Evolutionary conservation across 1,284 basidiomycete genomes (phyloP), one percentile per base, ranked within the genome.

Genomic region (Melampsora occidentalis): DNA sequence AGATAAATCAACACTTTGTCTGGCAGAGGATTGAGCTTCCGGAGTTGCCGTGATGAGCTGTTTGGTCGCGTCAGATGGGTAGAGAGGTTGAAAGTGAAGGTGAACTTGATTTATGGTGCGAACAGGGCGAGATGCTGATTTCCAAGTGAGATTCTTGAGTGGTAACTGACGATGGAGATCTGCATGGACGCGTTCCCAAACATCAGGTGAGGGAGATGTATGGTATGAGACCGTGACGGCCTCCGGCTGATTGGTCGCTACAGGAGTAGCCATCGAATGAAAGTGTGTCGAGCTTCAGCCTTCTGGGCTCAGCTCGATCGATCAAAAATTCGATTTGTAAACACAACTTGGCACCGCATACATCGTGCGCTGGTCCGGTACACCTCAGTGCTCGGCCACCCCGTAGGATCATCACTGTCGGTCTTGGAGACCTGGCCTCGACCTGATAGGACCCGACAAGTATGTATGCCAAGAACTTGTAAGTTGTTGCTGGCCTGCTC

Each of bases 131-230:
- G 88, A 87, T 5, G 84, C 80, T 35, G 91, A 87, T 83, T 91
- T 94, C 94, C 95, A 97, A 83, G 96, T 92, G 25, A 97, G 86
- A 83, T 90, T 94, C 70, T 90, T 89, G 69, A 97, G 85, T 0
- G 94, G 94, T 14, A 96, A 85, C 80, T 94, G 93, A 0, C 78
- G 78, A 48, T 78, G 76, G 87, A 86, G 35, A 85, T 84, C 71
- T 93, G 85, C 3, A 89, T 89, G 25, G 85, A 84, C 79, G 89
- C 86, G 59, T 69, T 49, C 67, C 75, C 75, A 76, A 33, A 76
- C 59, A 51, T 76, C 75, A 31, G 75, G 65, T 49, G 72, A 76
- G 22, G 72, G 72, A 4, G 72, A 76, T 42, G 72, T 76, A 53
- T 76, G 72, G 28, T 76, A 76, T 28, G 72, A 76, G 22, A 76